Base-by-base conservation (phyloP, 1,284 basidiomycete species). In the Ustilago lituana region DNA sequence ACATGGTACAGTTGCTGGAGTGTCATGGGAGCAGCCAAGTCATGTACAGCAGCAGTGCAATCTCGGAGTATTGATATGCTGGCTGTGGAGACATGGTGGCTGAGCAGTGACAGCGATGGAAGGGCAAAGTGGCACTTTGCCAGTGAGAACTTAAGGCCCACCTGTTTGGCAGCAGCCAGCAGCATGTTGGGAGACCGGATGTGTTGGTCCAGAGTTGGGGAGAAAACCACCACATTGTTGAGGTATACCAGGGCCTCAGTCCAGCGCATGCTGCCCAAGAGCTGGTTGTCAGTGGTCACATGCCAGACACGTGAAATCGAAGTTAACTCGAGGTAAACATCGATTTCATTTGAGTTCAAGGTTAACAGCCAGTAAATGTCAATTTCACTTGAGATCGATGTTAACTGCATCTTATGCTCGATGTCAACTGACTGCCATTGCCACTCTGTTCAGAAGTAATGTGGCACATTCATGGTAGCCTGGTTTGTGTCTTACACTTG, bases 1-100 rank as follows among this genome's bases (percentile, higher is more conserved):
- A 33, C 23, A 23, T 45, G 40, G 51, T 54, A 44, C 31, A 54
- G 24, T 10, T 54, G 8, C 26, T 38, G 41, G 11, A 44, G 20
- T 10, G 40, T 54, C 4, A 0, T 5, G 5, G 48, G 48, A 14
- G 33, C 22, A 3, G 36, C 26, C 0, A 51, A 23, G 2, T 1
- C 10, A 10, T 6, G 10, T 0, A 51, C 48, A 4, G 48, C 48
- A 15, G 8, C 5, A 27, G 23, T n/a, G 9, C 26, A 10, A 27
- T 41, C 26, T 27, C 6, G 24, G 1, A 31, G 4, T 9, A 39
- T 14, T 1, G 40, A 41, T 1, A 41, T 19, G 0, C 40, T 24
- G 6, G 11, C 11, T 15, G 40, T 41, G 40, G 40, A 41, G 40
- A 41, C 24, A 5, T 1, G 24, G 7, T 10, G 26, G 9, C 40